phyloP scores from a whole-genome alignment of 148 eudicot genomes.

The Camellia lanceoleosa region DNA sequence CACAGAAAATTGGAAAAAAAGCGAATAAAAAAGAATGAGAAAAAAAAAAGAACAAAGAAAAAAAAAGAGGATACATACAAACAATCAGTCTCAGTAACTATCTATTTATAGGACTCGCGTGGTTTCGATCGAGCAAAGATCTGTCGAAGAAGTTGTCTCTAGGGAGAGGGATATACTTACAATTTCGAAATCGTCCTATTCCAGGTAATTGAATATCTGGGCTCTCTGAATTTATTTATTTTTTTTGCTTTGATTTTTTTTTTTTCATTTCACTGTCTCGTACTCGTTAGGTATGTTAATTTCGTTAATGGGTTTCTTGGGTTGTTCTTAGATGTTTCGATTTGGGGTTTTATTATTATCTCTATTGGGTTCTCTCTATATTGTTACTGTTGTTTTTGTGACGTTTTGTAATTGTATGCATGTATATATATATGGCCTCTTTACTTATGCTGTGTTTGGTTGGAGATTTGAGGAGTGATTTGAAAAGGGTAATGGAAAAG shows the following conservation, averaged over 20 bases:
- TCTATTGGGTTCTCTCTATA: not conserved
- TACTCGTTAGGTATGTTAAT: no score
- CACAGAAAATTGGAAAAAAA: not conserved
- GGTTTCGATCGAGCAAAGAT: not conserved
- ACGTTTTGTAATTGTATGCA: not conserved
- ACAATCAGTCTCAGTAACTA: not conserved
- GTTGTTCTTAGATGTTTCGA: not conserved
- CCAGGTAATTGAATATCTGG: not conserved
- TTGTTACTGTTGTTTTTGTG: not conserved
- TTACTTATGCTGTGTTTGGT: not conserved
- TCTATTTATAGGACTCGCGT: not conserved
- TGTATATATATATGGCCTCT: not conserved
- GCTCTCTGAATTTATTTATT: no score
- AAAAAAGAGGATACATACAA: not conserved
- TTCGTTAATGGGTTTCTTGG: not conserved
- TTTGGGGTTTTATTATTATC: not conserved
- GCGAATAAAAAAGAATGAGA: not conserved
- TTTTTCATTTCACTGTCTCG: not conserved
- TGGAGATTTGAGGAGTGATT: no score
- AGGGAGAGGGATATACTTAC: not conserved
- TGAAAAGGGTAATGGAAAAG: no score
- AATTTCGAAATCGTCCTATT: not conserved
- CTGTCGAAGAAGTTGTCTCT: not conserved
- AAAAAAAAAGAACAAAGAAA: not conserved
- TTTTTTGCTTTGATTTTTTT: not conserved